Evolutionary conservation across 2,329 filamentous ascomycete species (phyloP).

Genomic region (Aspergillus oerlinghausenensis): DNA sequence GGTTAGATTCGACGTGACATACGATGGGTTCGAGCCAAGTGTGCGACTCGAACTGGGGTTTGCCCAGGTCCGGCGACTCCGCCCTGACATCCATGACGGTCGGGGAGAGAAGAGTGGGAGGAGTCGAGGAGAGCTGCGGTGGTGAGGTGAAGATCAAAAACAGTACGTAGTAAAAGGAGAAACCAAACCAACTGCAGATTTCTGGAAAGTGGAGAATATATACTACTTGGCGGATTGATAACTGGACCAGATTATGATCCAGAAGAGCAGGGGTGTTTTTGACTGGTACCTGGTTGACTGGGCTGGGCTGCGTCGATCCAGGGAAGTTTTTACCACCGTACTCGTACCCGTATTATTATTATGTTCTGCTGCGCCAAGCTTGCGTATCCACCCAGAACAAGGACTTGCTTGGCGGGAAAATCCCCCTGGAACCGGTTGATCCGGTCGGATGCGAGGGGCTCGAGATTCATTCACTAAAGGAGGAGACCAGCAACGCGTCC

Average conservation of each 20-base stretch:
- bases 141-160: background rate
- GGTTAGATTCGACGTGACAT: conserved; percentile 16
- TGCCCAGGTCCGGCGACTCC: conserved; percentile 27
- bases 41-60: conserved; percentile 34
- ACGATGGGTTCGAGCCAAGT: conserved; percentile 34
- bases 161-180: background rate
- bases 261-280: background rate
- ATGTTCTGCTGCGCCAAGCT: background rate
- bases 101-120: background rate
- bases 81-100: background rate
- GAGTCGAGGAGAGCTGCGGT: too few relatives aligned
- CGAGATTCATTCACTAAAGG: background rate
- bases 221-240: background rate
- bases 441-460: background rate
- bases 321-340: background rate
- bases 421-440: background rate
- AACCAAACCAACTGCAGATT: background rate
- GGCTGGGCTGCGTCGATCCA: background rate
- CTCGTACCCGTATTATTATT: background rate
- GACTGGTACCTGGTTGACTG: too few relatives aligned
- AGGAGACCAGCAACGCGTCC: background rate
- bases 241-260: background rate
- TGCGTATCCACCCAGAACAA: background rate
- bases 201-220: background rate
- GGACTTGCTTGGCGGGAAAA: background rate